Evolutionary conservation across 805 yeast species (phyloP).

Genomic region (Candida morakotiae): DNA sequence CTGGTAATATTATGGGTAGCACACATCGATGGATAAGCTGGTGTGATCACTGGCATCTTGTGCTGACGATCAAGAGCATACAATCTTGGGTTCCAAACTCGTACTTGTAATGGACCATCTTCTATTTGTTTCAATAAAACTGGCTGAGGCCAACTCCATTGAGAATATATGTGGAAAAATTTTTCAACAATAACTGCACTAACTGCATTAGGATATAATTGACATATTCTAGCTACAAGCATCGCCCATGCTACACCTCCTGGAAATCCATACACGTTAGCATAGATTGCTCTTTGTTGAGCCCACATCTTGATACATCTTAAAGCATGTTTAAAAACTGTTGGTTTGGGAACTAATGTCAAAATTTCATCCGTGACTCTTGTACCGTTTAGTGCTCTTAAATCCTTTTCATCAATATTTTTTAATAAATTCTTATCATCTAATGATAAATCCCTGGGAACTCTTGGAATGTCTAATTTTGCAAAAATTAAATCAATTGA

Average conservation of each 20-base stretch:
- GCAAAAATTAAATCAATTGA: constrained; percentile 91
- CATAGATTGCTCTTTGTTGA: constrained; percentile 88
- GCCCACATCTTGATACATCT: constrained; percentile 97
- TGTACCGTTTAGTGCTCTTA: constrained; percentile 90
- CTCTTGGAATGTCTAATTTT: constrained; percentile 73
- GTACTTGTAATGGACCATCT: constrained; percentile 93
- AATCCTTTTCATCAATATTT: constrained; percentile 87
- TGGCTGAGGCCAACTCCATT: constrained; percentile 99
- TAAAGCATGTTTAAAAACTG: constrained; percentile 87
- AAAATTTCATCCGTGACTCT: constrained; percentile 95
- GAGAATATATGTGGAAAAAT: constrained; percentile 77
- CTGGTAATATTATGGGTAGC: constrained; percentile 94
- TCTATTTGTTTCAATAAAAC: constrained; percentile 89
- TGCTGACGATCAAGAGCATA: constrained; percentile 89
- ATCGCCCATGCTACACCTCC: constrained; percentile 99
- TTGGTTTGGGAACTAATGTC: constrained; percentile 84
- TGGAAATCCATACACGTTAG: constrained; percentile 93
- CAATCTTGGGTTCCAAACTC: constrained; percentile 94
- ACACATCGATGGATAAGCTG: constrained; percentile 98
- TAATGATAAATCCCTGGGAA: constrained; percentile 69
- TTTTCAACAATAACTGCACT: constrained; percentile 87
- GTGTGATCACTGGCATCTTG: constrained; percentile 96
- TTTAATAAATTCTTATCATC: constrained; percentile 81
- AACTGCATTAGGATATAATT: constrained; percentile 92
- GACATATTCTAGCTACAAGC: constrained; percentile 97